Base-by-base conservation (phyloP, 2,329 filamentous ascomycete genomes). In the Curvularia verruculosa region DNA sequence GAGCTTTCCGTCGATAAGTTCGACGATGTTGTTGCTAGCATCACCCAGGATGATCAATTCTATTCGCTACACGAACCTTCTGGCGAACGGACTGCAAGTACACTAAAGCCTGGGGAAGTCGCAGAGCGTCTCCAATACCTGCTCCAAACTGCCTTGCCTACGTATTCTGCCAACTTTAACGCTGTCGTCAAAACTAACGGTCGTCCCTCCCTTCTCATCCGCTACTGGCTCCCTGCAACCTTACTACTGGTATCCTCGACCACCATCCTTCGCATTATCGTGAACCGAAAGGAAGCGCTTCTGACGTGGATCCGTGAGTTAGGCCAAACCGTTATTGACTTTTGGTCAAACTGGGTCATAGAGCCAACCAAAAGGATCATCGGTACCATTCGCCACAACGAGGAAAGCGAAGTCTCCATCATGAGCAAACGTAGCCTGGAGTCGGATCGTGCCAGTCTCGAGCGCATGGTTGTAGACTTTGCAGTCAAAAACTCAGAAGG, bases 401-500 rank as follows among this genome's bases (percentile, higher is more conserved):
- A 91, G 68, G 89, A 88, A 65, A 96, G 92, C 72, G 94, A 98
- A 73, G 94, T 99, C 63, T 95, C 94, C 43, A 90, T 99, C 64
- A 95, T 99, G 90, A 97, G 92, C 78, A 91, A 92, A 57, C 89
- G 94, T 65, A 97, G 92, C 65, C 84, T 99, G 21, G 88, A 89
- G 73, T 92, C 93, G 1, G 95, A 99, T 73, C 87, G 92, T 29
- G 91, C 92, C 52, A 97, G 92, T 71, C 81, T 99, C 29, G 94
- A 99, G 76, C 89, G 95, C 46, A 99, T 99, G 95, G 96, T 99
- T 3, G 89, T 99, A 36, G 95, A 98, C 66, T 99, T 99, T 79
- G 91, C 93, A 4, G 80, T 88, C 9, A 92, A 96, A 66, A 92
- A 92, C 69, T 90, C 91, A 1, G 83, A 86, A 51, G 83, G 87